Percentiles rank a stretch among this genome's conserved stretches.
These are phyloP conservation scores for Friedmanniomyces endolithicus DNA, from an alignment of 495 filamentous ascomycete genomes.

Conservation along the genomic window DNA sequence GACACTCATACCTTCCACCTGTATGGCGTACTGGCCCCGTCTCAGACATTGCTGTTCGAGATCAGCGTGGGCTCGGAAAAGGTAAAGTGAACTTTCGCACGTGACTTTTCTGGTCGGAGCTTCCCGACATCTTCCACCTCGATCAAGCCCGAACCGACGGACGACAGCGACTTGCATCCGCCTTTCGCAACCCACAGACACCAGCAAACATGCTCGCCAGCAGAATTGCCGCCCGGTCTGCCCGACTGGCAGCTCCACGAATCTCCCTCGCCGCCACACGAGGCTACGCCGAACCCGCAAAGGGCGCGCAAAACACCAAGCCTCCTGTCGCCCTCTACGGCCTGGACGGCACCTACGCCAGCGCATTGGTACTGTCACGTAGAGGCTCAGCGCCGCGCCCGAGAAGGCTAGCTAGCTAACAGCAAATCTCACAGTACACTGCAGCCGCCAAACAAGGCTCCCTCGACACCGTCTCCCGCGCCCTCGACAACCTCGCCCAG, in stretches of 20 bases:
- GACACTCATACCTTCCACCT: too few species aligned
- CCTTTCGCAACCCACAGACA: constrained; percentile 3
- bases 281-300: constrained; percentile 61
- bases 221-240: constrained; percentile 47
- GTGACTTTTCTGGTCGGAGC: too few species aligned
- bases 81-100: too few species aligned
- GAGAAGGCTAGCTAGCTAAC: background rate
- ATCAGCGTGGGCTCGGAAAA: too few species aligned
- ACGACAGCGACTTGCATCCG: background rate
- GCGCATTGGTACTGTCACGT: constrained; percentile 64
- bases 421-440: constrained; percentile 58
- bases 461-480: constrained; percentile 70
- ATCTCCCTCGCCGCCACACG: constrained; percentile 33
- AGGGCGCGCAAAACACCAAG: constrained; percentile 43
- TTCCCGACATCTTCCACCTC: too few species aligned
- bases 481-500: constrained; percentile 55
- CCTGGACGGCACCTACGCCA: constrained; percentile 94
- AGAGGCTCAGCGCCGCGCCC: background rate
- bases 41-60: too few species aligned
- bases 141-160: background rate
- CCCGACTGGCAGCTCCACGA: constrained; percentile 44
- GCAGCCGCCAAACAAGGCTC: constrained; percentile 74
- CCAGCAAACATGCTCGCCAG: constrained; percentile 46
- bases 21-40: too few species aligned
- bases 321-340: constrained; percentile 86